Conservation (phyloP, 495 filamentous ascomycete species). For the Penicillium crystallinum region DNA sequence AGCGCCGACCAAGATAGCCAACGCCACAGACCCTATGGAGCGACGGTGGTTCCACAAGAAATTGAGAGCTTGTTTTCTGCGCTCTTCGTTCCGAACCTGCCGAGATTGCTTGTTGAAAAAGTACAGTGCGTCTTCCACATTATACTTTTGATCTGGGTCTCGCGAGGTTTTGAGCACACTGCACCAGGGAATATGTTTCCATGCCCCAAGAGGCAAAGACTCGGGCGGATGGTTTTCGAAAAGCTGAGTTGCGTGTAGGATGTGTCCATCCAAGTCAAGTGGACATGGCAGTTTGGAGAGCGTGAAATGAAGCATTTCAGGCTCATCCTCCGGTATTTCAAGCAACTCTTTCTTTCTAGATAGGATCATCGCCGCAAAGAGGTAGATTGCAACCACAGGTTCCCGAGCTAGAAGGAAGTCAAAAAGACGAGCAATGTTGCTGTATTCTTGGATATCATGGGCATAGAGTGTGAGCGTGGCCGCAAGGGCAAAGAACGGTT, state of each 20-base stretch:
- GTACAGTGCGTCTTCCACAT: slow-evolving; percentile 53
- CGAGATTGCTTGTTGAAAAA: slow-evolving; percentile 64
- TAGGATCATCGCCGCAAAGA: slow-evolving; percentile 85
- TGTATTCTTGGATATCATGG: slow-evolving; percentile 88
- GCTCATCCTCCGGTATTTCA: slow-evolving; percentile 74
- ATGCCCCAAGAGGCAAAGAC: slow-evolving; percentile 53
- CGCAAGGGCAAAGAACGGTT: slow-evolving; percentile 87
- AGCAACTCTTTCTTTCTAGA: slow-evolving; percentile 75
- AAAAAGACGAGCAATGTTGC: slow-evolving; percentile 81
- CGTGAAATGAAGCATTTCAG: slow-evolving; percentile 87
- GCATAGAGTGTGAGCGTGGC: slow-evolving; percentile 93
- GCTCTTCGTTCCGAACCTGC: slow-evolving; percentile 61
- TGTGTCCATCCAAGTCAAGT: slow-evolving; percentile 76
- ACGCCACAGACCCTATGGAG: slow-evolving; percentile 50
- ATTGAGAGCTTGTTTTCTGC: slow-evolving; percentile 46
- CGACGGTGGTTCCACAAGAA: slow-evolving; percentile 56
- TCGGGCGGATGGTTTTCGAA: slow-evolving; percentile 69
- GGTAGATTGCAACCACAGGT: slow-evolving; percentile 79
- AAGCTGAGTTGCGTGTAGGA: slow-evolving; percentile 56
- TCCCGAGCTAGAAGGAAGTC: slow-evolving; percentile 84
- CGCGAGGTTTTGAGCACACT: slow-evolving; percentile 84
- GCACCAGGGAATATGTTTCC: slow-evolving; percentile 62
- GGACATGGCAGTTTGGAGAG: slow-evolving; percentile 82
- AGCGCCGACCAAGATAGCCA: slow-evolving; percentile 60
- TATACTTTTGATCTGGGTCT: slow-evolving; percentile 40